phyloP scores from a whole-genome alignment of 192 early-diverging fungal genomes.

The Coemansia sp. region DNA sequence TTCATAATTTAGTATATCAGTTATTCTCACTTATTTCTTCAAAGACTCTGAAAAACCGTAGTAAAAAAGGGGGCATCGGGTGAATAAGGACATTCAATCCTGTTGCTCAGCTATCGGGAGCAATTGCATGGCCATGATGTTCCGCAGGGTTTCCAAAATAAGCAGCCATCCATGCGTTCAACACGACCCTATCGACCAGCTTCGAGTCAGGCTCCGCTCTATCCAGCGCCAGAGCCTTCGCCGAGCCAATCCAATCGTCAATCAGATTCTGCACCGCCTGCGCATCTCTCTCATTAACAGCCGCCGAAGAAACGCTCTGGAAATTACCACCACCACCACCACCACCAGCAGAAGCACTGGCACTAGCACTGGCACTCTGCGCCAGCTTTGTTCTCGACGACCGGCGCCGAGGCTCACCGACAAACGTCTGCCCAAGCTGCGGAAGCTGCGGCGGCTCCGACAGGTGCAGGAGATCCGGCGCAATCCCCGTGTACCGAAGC shows the following conservation, averaged over 20 bases:
- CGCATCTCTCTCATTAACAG: slow-evolving; percentile 31
- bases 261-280: slow-evolving; percentile 36
- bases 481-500: slow-evolving; percentile 38
- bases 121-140: neutral
- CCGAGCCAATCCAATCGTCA: slow-evolving; percentile 43
- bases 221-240: slow-evolving; percentile 26
- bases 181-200: slow-evolving; percentile 21
- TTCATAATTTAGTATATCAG: neutral
- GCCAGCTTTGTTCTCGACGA: neutral
- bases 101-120: neutral
- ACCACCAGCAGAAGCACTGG: neutral
- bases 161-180: slow-evolving; percentile 33
- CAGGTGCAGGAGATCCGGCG: slow-evolving; percentile 16
- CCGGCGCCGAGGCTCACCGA: slow-evolving; percentile 9
- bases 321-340: slow-evolving; percentile 1
- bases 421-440: slow-evolving; percentile 3
- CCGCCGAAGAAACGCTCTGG: neutral
- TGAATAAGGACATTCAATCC: neutral
- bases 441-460: slow-evolving; percentile 9
- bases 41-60: no score
- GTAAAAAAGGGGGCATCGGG: no score
- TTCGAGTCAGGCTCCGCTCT: slow-evolving; percentile 9
- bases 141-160: slow-evolving; percentile 14
- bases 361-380: neutral
- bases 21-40: neutral